Percentiles rank a stretch among this genome's conserved stretches.
Conservation (phyloP, 768 basidiomycete species). For the Leccinum subtestaceum region DNA sequence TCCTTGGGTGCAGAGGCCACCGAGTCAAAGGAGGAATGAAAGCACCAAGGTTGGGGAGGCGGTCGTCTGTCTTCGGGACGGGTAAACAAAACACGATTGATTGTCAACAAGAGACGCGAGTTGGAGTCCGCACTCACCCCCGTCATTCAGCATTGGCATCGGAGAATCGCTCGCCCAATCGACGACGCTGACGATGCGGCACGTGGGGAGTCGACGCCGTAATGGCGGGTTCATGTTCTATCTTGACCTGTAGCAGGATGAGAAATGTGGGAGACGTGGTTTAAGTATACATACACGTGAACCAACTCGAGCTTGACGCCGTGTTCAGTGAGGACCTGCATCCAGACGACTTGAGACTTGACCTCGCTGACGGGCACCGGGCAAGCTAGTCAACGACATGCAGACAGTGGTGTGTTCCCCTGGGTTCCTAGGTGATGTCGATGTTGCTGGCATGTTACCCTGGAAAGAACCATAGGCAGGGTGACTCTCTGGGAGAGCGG, state of each 20-base stretch:
- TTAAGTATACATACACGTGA: conserved; percentile 34
- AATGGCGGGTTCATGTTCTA: conserved; percentile 69
- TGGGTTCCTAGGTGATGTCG: conserved; percentile 45
- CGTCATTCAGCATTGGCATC: conserved; percentile 27
- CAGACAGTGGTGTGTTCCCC: conserved; percentile 41
- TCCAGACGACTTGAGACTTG: conserved; percentile 74
- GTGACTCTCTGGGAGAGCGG: too few species aligned
- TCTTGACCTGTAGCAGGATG: conserved; percentile 62
- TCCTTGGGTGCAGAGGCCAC: conserved; percentile 6
- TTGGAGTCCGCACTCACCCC: conserved; percentile 14
- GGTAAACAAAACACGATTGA: not conserved
- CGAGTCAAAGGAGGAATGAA: conserved; percentile 23
- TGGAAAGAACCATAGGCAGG: too few species aligned
- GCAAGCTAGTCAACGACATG: conserved; percentile 42
- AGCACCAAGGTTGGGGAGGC: conserved; percentile 25
- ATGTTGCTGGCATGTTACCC: conserved; percentile 26
- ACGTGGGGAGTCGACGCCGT: conserved; percentile 64
- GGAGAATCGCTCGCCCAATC: conserved; percentile 91
- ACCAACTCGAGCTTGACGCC: conserved; percentile 69
- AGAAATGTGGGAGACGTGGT: not conserved
- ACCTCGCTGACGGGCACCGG: conserved; percentile 76
- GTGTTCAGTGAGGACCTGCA: conserved; percentile 73
- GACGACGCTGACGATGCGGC: conserved; percentile 78
- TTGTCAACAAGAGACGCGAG: not conserved
- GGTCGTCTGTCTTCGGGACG: conserved; percentile 5